Evolutionary conservation across 2,329 filamentous ascomycete species (phyloP), one percentile per base, ranked within the genome.

Genomic region (Aureobasidium zeae): DNA sequence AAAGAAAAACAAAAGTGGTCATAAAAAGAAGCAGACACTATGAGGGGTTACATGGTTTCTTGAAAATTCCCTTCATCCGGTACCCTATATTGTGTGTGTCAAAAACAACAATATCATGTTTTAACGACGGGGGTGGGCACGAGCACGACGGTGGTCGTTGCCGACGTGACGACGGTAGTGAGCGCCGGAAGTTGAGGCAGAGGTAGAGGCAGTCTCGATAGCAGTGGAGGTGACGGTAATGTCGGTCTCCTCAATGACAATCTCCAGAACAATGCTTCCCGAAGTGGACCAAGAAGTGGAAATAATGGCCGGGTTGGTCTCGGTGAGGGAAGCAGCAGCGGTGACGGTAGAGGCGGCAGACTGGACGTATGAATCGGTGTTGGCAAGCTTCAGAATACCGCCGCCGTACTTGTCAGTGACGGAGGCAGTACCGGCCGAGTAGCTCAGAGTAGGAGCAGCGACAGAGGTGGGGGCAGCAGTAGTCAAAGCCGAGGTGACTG

Each of bases 201-300:
- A 50, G 16, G 56, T 52, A 3, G 60, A 62, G 16, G 45, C 46
- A 15, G 48, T 51, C 16, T 52, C 50, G 1, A 54, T 50, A 3
- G 57, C 51, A 15, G 56, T 52, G 3, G 60, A 62, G 5, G 64
- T 68, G 42, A 67, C 62, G 19, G 60, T 65, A 30, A 69, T 54
- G 13, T 63, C 57, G 26, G 64, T 57, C 53, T 71, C 58, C 55
- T 66, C 61, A 48, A 69, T 63, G 36, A 60, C 61, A 33, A 69
- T 55, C 52, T 69, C 65, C 53, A 68, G 61, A 32, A 69, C 65
- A 46, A 62, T 55, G 48, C 64, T 65, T 22, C 53, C 61, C 50
- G 59, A 60, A 43, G 66, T 69, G 53, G 63, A 65, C 33, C 58
- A 65, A 24, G 57, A 62, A 19, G 67, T 70, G 30, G 57, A 54